Evolutionary conservation across 495 filamentous ascomycete species (phyloP).

Genomic region (Geopyxis carbonaria): DNA sequence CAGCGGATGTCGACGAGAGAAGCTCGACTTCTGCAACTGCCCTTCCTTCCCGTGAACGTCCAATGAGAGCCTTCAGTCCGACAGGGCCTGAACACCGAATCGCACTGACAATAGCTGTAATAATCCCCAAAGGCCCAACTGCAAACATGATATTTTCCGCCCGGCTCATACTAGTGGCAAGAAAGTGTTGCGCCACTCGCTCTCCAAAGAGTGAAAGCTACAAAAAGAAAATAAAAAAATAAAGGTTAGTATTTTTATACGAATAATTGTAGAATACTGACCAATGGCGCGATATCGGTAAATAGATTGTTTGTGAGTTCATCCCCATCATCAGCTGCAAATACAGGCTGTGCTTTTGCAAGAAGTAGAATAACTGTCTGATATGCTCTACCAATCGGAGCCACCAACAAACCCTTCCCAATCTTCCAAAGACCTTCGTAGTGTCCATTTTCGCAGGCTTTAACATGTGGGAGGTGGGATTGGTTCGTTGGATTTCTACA

Average conservation of each 20-base stretch:
- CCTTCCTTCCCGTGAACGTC: constrained; percentile 21
- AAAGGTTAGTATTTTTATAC: neutral
- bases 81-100: constrained; percentile 33
- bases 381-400: no score
- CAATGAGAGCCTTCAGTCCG: constrained; percentile 35
- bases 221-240: neutral
- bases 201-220: constrained; percentile 34
- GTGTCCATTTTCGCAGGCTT: no score
- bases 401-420: no score
- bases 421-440: no score
- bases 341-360: no score
- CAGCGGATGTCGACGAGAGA: constrained; percentile 18
- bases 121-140: constrained; percentile 34
- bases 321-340: constrained; percentile 3
- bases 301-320: constrained; percentile 14
- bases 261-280: neutral
- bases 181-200: constrained; percentile 36
- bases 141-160: constrained; percentile 36
- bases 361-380: no score
- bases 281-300: constrained; percentile 11
- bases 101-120: constrained; percentile 34
- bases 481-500: no score
- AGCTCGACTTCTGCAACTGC: constrained; percentile 23
- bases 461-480: no score
- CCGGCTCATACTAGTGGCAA: constrained; percentile 32